These are phyloP conservation scores for Russula virescens DNA, from an alignment of 768 basidiomycete genomes.

Conservation along the genomic window DNA sequence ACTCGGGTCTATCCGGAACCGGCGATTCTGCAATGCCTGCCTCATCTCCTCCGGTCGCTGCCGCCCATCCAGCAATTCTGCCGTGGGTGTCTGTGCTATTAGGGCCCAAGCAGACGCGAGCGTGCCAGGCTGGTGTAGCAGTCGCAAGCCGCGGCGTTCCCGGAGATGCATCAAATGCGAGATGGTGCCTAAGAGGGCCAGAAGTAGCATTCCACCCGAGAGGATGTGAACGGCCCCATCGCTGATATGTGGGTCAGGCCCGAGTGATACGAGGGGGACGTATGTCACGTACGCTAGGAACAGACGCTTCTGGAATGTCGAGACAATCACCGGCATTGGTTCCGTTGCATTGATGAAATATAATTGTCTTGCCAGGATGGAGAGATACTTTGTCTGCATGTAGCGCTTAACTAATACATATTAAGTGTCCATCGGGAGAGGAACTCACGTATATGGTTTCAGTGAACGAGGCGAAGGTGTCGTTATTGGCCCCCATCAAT, in stretches of 20 bases:
- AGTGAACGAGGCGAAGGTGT: slow-evolving; percentile 34
- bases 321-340: slow-evolving; percentile 37
- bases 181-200: slow-evolving; percentile 40
- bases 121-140: slow-evolving; percentile 46
- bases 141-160: slow-evolving; percentile 40
- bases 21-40: slow-evolving; percentile 38
- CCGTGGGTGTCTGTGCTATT: slow-evolving; percentile 46
- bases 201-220: slow-evolving; percentile 37
- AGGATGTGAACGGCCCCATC: slow-evolving; percentile 42
- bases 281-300: slow-evolving; percentile 35
- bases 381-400: slow-evolving; percentile 41
- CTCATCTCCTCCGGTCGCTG: slow-evolving; percentile 37
- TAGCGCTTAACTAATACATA: not conserved
- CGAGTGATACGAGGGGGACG: no score
- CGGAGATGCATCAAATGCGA: slow-evolving; percentile 44
- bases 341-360: slow-evolving; percentile 40
- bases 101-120: slow-evolving; percentile 53
- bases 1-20: slow-evolving; percentile 45
- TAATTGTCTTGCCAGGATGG: slow-evolving; percentile 45
- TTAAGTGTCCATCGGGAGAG: not conserved
- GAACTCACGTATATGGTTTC: slow-evolving; percentile 45
- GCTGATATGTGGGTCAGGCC: not conserved
- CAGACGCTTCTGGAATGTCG: slow-evolving; percentile 42
- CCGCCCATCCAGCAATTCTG: slow-evolving; percentile 39
- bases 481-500: slow-evolving; percentile 28